Evolutionary conservation across 495 filamentous ascomycete genomes (phyloP).

Genomic region (Corynascus novoguineensis): DNA sequence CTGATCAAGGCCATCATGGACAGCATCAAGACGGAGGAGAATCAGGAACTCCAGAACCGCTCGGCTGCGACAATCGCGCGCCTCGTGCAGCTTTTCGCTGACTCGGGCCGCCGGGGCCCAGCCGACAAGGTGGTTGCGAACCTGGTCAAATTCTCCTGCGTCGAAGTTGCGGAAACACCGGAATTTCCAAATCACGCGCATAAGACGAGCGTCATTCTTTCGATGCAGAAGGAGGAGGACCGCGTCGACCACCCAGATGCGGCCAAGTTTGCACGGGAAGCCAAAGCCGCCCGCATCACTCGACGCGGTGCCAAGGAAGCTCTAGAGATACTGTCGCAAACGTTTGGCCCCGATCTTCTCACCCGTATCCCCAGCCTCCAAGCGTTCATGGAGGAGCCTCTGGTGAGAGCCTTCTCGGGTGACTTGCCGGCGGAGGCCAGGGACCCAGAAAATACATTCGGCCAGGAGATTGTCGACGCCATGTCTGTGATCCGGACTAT

Average conservation of each 20-base stretch:
- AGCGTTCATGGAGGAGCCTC: slow-evolving; percentile 70
- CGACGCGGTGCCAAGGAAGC: slow-evolving; percentile 91
- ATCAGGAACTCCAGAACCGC: slow-evolving; percentile 78
- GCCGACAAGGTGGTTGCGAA: slow-evolving; percentile 93
- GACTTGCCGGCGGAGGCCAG: slow-evolving; percentile 65
- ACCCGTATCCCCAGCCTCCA: slow-evolving; percentile 74
- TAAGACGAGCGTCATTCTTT: slow-evolving; percentile 74
- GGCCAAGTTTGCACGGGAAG: slow-evolving; percentile 78
- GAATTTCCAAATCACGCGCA: slow-evolving; percentile 77
- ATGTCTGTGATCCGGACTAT: slow-evolving; percentile 89
- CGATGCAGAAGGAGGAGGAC: slow-evolving; percentile 94
- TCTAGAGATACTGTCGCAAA: slow-evolving; percentile 75
- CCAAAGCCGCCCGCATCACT: slow-evolving; percentile 79
- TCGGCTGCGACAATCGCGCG: slow-evolving; percentile 76
- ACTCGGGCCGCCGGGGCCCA: slow-evolving; percentile 65
- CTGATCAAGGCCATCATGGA: slow-evolving; percentile 98
- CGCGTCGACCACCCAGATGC: slow-evolving; percentile 87
- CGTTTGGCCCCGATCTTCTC: slow-evolving; percentile 71
- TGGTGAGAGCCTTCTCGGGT: slow-evolving; percentile 66
- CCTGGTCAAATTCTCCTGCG: slow-evolving; percentile 91
- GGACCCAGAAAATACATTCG: slow-evolving; percentile 62
- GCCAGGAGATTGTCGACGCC: slow-evolving; percentile 89
- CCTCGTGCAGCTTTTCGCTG: slow-evolving; percentile 80
- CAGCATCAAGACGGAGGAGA: slow-evolving; percentile 92
- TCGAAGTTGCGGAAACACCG: slow-evolving; percentile 94